These are phyloP conservation scores for Fagopyrum tataricum DNA, from an alignment of 148 eudicot species.

Conservation along the genomic window DNA sequence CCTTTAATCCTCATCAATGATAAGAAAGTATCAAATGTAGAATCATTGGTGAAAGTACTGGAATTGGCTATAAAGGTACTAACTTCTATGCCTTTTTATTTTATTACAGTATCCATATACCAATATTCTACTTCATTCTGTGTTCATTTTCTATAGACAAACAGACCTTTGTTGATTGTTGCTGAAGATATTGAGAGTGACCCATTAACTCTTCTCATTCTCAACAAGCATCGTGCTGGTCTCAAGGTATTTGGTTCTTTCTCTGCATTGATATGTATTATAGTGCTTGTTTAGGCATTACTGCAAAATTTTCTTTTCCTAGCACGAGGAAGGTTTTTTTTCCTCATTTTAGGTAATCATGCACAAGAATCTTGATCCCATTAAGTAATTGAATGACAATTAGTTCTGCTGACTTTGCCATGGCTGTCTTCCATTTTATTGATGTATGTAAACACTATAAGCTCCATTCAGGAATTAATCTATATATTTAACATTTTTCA, in stretches of 20 bases:
- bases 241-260: constrained; percentile 46
- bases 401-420: not conserved
- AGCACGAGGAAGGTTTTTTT: not conserved
- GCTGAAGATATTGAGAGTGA: constrained; percentile 96
- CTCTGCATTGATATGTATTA: not conserved
- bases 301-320: not conserved
- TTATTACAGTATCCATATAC: not conserved
- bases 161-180: constrained; percentile 65
- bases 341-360: not conserved
- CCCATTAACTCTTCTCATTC: constrained; percentile 60
- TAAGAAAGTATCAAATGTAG: constrained; percentile 73
- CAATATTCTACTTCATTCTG: constrained; percentile 11
- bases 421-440: not conserved
- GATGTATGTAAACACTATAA: not conserved
- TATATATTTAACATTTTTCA: not conserved
- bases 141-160: constrained; percentile 33
- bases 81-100: not conserved
- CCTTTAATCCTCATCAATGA: constrained; percentile 82
- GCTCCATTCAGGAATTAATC: not conserved
- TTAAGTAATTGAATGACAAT: not conserved
- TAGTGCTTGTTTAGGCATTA: not conserved
- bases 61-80: constrained; percentile 79
- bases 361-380: not conserved
- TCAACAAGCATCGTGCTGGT: constrained; percentile 88
- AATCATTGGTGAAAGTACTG: constrained; percentile 58